phyloP scores from a whole-genome alignment of 176 grass and related monocot species.

The Pontederia paniculata region DNA sequence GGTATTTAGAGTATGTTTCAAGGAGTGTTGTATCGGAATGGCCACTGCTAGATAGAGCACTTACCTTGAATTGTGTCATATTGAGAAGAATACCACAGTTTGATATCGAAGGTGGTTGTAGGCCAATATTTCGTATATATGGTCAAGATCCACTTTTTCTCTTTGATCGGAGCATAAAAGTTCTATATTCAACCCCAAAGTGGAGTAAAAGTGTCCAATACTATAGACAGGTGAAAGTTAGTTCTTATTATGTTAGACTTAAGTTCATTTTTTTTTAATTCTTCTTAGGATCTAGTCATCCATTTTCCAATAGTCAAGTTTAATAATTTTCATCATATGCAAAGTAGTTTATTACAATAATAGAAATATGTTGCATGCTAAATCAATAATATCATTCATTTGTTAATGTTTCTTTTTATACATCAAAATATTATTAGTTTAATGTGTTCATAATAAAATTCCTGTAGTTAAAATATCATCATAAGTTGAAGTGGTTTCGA shows the following conservation, averaged over 20 bases:
- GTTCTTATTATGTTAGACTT: background rate
- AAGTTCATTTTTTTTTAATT: slow-evolving; percentile 8
- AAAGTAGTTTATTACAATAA: no score
- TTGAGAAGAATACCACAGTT: slow-evolving; percentile 71
- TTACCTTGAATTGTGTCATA: slow-evolving; percentile 62
- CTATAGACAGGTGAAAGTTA: slow-evolving; percentile 48
- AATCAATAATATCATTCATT: no score
- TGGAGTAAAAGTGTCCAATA: slow-evolving; percentile 38
- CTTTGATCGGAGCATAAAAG: slow-evolving; percentile 47
- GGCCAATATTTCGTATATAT: slow-evolving; percentile 70
- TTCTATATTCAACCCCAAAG: slow-evolving; percentile 78
- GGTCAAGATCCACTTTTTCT: slow-evolving; percentile 68
- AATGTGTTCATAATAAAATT: no score
- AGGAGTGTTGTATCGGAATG: slow-evolving; percentile 57
- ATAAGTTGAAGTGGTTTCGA: no score
- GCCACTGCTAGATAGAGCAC: slow-evolving; percentile 54
- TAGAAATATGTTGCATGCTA: no score
- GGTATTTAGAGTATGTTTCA: slow-evolving; percentile 69
- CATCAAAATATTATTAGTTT: no score
- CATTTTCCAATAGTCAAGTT: no score
- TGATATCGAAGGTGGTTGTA: slow-evolving; percentile 41
- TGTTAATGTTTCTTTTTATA: background rate
- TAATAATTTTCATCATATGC: no score
- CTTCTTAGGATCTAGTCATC: no score
- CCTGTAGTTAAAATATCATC: no score